Percentiles rank a stretch among this genome's conserved stretches.
Evolutionary conservation across 129 eudicot genomes (phyloP).

Genomic region (Escallonia herrerae): DNA sequence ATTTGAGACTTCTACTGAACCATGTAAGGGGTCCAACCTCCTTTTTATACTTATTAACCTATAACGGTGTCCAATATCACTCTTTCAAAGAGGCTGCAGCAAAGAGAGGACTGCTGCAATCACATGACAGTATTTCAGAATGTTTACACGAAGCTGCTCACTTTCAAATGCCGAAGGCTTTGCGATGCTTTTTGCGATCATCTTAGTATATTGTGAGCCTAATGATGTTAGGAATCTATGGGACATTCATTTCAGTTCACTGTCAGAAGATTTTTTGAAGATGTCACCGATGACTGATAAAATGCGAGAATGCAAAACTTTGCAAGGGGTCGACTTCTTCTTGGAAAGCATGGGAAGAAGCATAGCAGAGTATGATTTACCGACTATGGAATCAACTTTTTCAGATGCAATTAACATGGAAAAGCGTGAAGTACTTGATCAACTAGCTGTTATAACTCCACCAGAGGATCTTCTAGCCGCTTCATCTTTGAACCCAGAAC

Average conservation of each 20-base stretch:
- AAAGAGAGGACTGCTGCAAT: background rate
- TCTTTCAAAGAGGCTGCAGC: constrained; percentile 3
- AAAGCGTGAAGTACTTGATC: too few relatives aligned
- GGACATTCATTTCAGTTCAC: too few relatives aligned
- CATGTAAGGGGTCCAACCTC: background rate
- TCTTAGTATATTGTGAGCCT: constrained; percentile 9
- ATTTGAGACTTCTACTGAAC: too few relatives aligned
- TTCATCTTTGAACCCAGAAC: too few relatives aligned
- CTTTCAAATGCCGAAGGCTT: background rate
- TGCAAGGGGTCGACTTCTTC: background rate
- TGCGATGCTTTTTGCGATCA: background rate
- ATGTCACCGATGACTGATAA: too few relatives aligned
- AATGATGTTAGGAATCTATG: background rate
- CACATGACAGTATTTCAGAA: constrained; percentile 3
- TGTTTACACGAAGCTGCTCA: constrained; percentile 1
- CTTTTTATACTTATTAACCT: constrained; percentile 1
- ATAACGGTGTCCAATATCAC: background rate
- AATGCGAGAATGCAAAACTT: background rate
- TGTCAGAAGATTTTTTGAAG: too few relatives aligned
- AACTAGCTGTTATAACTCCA: too few relatives aligned
- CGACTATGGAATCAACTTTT: background rate
- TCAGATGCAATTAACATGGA: too few relatives aligned
- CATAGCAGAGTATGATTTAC: background rate
- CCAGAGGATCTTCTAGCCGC: too few relatives aligned
- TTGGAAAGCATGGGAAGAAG: background rate